Conservation (phyloP, 176 grass and related monocot genomes). For the Aegilops bicornis region DNA sequence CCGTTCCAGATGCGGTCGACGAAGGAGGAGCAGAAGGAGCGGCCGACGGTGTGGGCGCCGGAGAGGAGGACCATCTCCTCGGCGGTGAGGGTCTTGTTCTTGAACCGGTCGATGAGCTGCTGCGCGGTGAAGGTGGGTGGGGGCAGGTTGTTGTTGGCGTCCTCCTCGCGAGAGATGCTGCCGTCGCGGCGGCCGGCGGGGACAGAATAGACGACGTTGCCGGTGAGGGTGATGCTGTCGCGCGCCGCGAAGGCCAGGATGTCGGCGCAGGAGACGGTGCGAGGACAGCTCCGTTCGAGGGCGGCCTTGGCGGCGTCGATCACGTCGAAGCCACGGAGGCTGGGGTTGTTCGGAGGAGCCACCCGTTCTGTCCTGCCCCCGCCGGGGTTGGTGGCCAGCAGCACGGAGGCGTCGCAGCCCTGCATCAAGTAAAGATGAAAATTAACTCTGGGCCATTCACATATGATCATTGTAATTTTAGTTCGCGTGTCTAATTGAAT, state of each 20-base stretch:
- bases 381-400: conserved; percentile 34
- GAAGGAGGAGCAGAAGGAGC: conserved; percentile 50
- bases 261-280: conserved; percentile 64
- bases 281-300: conserved; percentile 43
- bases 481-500: too few relatives aligned
- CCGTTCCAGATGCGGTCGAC: conserved; percentile 18
- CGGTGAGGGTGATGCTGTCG: conserved; percentile 62
- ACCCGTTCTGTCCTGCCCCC: conserved; percentile 36
- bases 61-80: conserved; percentile 63
- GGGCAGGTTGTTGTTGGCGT: conserved; percentile 15
- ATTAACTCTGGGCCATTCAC: background rate
- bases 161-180: background rate
- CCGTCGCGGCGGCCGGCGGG: conserved; percentile 57
- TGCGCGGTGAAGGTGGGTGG: background rate
- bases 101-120: background rate
- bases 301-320: conserved; percentile 53
- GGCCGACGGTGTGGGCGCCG: conserved; percentile 48
- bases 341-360: conserved; percentile 21
- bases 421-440: background rate
- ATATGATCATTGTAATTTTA: background rate
- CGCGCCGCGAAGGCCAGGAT: conserved; percentile 67
- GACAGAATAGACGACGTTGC: conserved; percentile 57
- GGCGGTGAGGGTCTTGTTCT: conserved; percentile 11
- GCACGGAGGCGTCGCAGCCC: conserved; percentile 53
- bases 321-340: conserved; percentile 56